phyloP scores from a whole-genome alignment of 306 rosid species.

The Crotalaria pallida region DNA sequence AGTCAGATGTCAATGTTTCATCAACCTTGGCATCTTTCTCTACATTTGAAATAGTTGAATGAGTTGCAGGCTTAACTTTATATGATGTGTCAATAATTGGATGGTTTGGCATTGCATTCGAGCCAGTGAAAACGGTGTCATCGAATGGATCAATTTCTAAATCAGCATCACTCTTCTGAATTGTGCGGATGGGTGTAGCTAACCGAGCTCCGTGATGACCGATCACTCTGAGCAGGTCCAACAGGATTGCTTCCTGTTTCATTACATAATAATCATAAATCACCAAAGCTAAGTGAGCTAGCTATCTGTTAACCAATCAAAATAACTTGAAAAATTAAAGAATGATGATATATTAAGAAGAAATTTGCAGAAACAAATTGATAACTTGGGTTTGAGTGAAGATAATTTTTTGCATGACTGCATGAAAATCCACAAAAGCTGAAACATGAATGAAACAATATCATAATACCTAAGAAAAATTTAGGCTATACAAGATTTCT shows the following conservation, averaged over 20 bases:
- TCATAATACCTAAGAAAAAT: neutral
- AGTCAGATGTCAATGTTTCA: slow-evolving; percentile 38
- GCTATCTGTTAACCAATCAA: slow-evolving; percentile 2
- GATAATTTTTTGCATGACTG: neutral
- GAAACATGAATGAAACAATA: neutral
- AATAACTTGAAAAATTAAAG: neutral
- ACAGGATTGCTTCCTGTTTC: slow-evolving; percentile 79
- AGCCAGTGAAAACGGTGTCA: slow-evolving; percentile 43
- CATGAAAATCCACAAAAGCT: neutral
- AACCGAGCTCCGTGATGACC: slow-evolving; percentile 84
- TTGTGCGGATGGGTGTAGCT: slow-evolving; percentile 94
- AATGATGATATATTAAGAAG: neutral
- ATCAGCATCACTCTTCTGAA: slow-evolving; percentile 72
- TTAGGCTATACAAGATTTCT: neutral
- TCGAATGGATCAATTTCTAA: slow-evolving; percentile 65
- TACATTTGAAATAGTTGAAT: slow-evolving; percentile 34
- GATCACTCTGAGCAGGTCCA: slow-evolving; percentile 89
- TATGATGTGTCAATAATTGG: slow-evolving; percentile 60
- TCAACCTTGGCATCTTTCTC: slow-evolving; percentile 49
- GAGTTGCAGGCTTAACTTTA: slow-evolving; percentile 53
- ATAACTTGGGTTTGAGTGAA: slow-evolving; percentile 3
- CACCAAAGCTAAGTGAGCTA: slow-evolving; percentile 19
- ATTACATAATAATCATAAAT: slow-evolving; percentile 22
- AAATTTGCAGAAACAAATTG: neutral
- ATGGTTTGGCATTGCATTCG: slow-evolving; percentile 41